Conservation (phyloP, 768 basidiomycete species). For the Grammothele lineata region DNA sequence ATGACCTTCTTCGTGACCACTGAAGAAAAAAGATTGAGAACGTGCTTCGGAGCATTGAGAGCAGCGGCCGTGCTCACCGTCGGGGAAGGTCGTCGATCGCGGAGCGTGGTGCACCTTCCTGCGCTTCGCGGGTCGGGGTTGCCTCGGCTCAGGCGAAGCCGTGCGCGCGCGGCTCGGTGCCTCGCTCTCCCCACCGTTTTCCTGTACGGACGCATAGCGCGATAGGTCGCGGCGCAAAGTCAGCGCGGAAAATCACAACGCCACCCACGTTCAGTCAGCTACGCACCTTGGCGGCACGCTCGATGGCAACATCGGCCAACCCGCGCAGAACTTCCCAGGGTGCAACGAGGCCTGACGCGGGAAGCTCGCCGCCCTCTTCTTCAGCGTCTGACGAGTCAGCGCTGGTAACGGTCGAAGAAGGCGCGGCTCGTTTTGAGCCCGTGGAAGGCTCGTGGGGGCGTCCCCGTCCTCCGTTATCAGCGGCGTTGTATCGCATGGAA, state of each 20-base stretch:
- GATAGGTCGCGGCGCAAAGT: constrained; percentile 2
- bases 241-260: constrained; percentile 3
- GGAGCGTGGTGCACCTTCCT: constrained; percentile 63
- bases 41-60: constrained; percentile 1
- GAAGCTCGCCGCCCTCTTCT: constrained; percentile 79
- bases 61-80: constrained; percentile 46
- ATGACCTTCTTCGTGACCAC: constrained; percentile 85
- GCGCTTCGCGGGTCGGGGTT: constrained; percentile 63
- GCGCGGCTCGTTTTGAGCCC: constrained; percentile 55
- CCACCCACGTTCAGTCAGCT: not conserved
- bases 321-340: constrained; percentile 85
- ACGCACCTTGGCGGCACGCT: constrained; percentile 71
- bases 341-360: constrained; percentile 76
- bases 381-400: constrained; percentile 84
- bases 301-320: constrained; percentile 75
- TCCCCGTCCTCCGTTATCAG: constrained; percentile 30
- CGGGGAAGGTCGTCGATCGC: constrained; percentile 64
- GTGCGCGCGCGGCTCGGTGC: constrained; percentile 73
- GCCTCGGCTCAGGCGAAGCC: constrained; percentile 61
- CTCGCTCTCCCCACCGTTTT: constrained; percentile 75
- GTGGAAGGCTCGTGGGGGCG: constrained; percentile 23
- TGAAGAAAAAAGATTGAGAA: constrained; percentile 25
- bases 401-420: constrained; percentile 66
- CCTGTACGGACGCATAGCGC: too few relatives aligned
- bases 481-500: constrained; percentile 53